Evolutionary conservation across 2,329 filamentous ascomycete species (phyloP), one percentile per base, ranked within the genome.

Genomic region (Sporothrix luriei): DNA sequence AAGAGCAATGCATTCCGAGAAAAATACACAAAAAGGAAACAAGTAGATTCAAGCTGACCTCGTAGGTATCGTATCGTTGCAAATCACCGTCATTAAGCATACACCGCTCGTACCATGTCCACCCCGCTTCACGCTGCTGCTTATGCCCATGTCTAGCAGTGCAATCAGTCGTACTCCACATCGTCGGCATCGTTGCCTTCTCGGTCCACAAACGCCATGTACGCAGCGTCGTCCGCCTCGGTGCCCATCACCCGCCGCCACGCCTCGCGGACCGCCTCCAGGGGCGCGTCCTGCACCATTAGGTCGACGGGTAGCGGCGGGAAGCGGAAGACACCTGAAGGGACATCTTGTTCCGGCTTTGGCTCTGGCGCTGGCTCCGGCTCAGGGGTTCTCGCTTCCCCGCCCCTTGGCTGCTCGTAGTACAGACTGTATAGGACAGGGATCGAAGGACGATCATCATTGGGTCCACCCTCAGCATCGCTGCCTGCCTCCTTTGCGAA

Each of bases 121-220:
- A n/a, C 38, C 55, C 24, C 19, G 33, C 38, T 21, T 21, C 48
- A 54, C n/a, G 19, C 40, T 33, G 6, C 7, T 33, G 33, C 33
- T 33, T 7, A 9, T 33, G 33, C 33, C 9, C 19, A 21, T 10
- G 16, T 9, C 48, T 49, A 10, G 11, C 40, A 14, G 14, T 13
- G 40, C 40, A 43, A 21, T 69, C 33, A 73, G n/a, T 70, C 69
- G 19, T 70, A 70, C 38, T 57, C 67, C 19, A 65, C 57, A 5
- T 73, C 69, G 49, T 87, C 85, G 69, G 91, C 88, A 43, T 85
- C 85, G 71, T 80, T 82, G 38, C 83, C 84, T 76, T 93, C 89
- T 29, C 92, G 85, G 71, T 95, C 91, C 64, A 90, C 86, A 77
- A 97, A 97, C 24, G 85, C 82, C 86, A 97, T 89, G 75, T 95